These are phyloP conservation scores for Falciphora oryzae DNA, from an alignment of 2,329 filamentous ascomycete species.

Conservation along the genomic window DNA sequence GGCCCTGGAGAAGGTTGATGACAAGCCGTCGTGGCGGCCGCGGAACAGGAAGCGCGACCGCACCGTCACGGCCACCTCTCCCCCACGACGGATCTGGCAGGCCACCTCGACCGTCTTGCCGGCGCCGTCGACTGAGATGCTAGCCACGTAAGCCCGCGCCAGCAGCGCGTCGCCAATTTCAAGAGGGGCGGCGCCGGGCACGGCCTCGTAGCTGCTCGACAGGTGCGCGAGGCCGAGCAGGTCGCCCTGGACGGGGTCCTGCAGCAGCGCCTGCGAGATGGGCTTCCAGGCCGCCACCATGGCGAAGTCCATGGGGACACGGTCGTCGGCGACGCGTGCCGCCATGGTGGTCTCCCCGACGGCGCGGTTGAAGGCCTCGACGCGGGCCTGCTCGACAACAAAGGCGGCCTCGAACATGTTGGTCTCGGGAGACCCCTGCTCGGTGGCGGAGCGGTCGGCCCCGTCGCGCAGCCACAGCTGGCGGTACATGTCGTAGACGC, in stretches of 20 bases:
- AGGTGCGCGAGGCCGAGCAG: constrained; percentile 93
- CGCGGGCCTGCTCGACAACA: constrained; percentile 95
- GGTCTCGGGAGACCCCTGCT: constrained; percentile 85
- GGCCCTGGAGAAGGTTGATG: not conserved
- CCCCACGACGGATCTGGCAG: constrained; percentile 65
- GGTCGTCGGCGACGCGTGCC: constrained; percentile 87
- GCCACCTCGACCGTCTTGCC: constrained; percentile 99
- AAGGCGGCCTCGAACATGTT: constrained; percentile 81
- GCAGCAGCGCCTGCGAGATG: constrained; percentile 98
- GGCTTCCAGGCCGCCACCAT: constrained; percentile 98
- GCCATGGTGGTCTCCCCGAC: constrained; percentile 84
- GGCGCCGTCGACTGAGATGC: constrained; percentile 96
- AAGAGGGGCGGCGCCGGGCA: constrained; percentile 81
- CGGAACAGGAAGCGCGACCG: constrained; percentile 3
- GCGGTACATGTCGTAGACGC: constrained; percentile 99
- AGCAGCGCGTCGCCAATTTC: constrained; percentile 92
- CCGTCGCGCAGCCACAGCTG: constrained; percentile 93
- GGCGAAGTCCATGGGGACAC: constrained; percentile 97
- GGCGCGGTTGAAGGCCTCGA: constrained; percentile 96
- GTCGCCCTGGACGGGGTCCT: constrained; percentile 90
- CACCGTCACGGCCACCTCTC: not conserved
- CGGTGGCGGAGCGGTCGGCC: constrained; percentile 71
- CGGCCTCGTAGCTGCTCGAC: constrained; percentile 97
- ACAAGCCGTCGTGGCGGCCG: not conserved
- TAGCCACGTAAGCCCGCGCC: constrained; percentile 93